These are phyloP conservation scores for Blastosporella zonata DNA, from an alignment of 1,284 basidiomycete species.

Conservation along the genomic window DNA sequence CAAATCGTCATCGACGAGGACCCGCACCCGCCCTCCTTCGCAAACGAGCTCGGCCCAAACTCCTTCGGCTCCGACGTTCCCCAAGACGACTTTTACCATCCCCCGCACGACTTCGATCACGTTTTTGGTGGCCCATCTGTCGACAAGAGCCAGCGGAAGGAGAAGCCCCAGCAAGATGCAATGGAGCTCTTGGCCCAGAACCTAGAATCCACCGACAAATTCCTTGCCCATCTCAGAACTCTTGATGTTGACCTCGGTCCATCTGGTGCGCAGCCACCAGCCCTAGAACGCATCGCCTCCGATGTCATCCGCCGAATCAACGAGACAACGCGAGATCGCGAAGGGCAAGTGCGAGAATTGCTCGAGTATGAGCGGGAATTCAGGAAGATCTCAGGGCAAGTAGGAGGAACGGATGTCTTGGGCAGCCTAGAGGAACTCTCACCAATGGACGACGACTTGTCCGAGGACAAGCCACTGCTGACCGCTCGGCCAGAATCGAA, in stretches of 20 bases:
- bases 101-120: slow-evolving; percentile 37
- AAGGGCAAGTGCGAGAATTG: slow-evolving; percentile 73
- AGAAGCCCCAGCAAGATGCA: slow-evolving; percentile 54
- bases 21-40: slow-evolving; percentile 32
- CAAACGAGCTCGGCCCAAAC: slow-evolving; percentile 29
- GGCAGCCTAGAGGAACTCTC: slow-evolving; percentile 64
- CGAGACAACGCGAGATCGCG: slow-evolving; percentile 69
- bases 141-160: slow-evolving; percentile 27
- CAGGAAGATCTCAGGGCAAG: slow-evolving; percentile 69
- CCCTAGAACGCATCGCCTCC: slow-evolving; percentile 68
- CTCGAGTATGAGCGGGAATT: slow-evolving; percentile 77
- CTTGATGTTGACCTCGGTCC: slow-evolving; percentile 56
- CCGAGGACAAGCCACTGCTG: slow-evolving; percentile 32
- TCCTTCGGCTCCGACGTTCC: slow-evolving; percentile 14
- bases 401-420: slow-evolving; percentile 72
- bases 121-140: slow-evolving; percentile 39
- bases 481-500: slow-evolving; percentile 20
- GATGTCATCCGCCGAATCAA: slow-evolving; percentile 74
- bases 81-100: slow-evolving; percentile 17
- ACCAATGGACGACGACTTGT: slow-evolving; percentile 44
- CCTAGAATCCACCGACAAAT: slow-evolving; percentile 73
- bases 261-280: slow-evolving; percentile 42
- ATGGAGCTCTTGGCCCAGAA: slow-evolving; percentile 70
- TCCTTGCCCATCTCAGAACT: slow-evolving; percentile 64
- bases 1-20: slow-evolving; percentile 29